A percentile compares a stretch with the other conserved stretches of the same genome.
Evolutionary conservation across 2,329 filamentous ascomycete species (phyloP).

Genomic region (Pseudogymnoascus sp.): DNA sequence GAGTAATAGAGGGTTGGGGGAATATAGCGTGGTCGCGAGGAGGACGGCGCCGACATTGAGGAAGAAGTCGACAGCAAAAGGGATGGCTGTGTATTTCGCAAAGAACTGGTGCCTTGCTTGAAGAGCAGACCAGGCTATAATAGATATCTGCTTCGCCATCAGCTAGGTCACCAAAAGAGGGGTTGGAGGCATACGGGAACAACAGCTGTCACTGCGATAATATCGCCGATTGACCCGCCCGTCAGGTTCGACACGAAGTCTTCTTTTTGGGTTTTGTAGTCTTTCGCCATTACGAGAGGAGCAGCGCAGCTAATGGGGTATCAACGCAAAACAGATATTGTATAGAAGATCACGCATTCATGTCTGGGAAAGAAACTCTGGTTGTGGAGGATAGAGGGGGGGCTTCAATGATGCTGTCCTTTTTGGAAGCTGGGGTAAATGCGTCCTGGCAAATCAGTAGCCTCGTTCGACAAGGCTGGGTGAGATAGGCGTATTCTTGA

Average conservation of each 20-base stretch:
- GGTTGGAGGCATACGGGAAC: conserved; percentile 58
- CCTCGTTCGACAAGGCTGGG: neutral
- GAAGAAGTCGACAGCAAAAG: conserved; percentile 71
- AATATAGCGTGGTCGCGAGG: conserved; percentile 79
- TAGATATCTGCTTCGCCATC: conserved; percentile 53
- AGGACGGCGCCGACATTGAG: conserved; percentile 78
- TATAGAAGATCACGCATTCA: neutral
- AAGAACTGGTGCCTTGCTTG: conserved; percentile 82
- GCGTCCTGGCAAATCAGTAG: neutral
- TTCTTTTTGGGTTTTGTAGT: conserved; percentile 88
- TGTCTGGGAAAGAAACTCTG: neutral
- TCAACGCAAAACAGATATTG: conserved; percentile 4
- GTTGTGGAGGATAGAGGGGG: neutral
- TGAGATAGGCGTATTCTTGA: neutral
- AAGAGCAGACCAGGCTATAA: conserved; percentile 80
- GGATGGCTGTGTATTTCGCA: conserved; percentile 59
- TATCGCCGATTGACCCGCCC: conserved; percentile 74
- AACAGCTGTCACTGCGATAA: conserved; percentile 77
- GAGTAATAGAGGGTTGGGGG: conserved; percentile 63
- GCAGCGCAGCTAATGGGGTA: neutral
- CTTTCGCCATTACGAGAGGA: conserved; percentile 31
- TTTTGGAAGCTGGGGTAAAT: conserved; percentile 5
- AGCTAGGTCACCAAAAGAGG: conserved; percentile 17
- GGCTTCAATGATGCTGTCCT: neutral
- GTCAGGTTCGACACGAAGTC: conserved; percentile 89